Conservation (phyloP, 2,329 filamentous ascomycete genomes). For the Pseudodiploospora longispora region DNA sequence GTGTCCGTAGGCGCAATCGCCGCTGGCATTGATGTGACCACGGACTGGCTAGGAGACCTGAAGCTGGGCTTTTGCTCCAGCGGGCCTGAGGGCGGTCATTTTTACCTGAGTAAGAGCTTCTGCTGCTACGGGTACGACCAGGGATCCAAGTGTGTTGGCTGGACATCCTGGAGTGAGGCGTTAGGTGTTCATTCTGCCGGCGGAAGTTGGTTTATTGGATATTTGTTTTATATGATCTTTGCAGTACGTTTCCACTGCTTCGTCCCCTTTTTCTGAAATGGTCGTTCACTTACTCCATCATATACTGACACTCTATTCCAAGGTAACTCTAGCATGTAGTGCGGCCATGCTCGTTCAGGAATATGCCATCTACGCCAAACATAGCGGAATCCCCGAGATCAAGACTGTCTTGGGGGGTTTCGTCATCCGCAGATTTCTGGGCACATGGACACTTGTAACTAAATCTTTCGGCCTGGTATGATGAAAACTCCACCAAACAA, state of each 20-base stretch:
- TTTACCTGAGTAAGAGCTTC: conserved; percentile 86
- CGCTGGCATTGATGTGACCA: conserved; percentile 80
- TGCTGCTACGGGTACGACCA: conserved; percentile 91
- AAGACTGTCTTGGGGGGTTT: conserved; percentile 94
- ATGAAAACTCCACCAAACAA: conserved; percentile 2
- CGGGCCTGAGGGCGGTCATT: conserved; percentile 65
- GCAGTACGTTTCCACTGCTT: conserved; percentile 50
- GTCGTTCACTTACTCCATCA: not conserved
- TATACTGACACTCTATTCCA: not conserved
- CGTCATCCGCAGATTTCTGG: conserved; percentile 80
- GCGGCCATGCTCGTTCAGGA: conserved; percentile 74
- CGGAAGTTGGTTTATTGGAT: conserved; percentile 76
- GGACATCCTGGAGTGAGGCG: conserved; percentile 76
- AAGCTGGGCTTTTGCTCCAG: conserved; percentile 85
- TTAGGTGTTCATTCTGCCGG: conserved; percentile 57
- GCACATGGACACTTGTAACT: conserved; percentile 78
- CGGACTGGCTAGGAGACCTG: conserved; percentile 87
- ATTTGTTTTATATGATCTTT: conserved; percentile 76
- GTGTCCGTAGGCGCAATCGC: conserved; percentile 77
- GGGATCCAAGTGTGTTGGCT: conserved; percentile 72
- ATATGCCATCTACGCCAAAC: conserved; percentile 82
- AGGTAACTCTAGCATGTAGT: conserved; percentile 69
- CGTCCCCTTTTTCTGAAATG: too few relatives aligned
- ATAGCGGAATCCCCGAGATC: conserved; percentile 95
- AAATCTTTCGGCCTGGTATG: conserved; percentile 82